A percentile compares a stretch with the other conserved stretches of the same genome.
Conservation (phyloP, 148 eudicot species). For the Chenopodium album region DNA sequence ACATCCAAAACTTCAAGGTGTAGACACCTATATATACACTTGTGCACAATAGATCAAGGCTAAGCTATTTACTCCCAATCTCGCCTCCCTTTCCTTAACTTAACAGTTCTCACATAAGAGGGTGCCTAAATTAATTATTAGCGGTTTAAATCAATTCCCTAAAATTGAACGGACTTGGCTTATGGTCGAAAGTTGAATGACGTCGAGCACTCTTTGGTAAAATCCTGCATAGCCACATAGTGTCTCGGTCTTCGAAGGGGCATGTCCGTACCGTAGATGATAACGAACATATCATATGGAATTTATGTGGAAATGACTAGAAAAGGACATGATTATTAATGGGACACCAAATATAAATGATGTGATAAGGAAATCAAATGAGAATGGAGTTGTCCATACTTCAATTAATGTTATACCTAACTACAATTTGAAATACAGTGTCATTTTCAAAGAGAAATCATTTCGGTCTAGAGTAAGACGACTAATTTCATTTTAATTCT, state of each 20-base stretch:
- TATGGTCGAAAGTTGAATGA: too few species aligned
- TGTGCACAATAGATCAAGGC: too few species aligned
- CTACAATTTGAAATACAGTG: background rate
- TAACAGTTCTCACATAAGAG: too few species aligned
- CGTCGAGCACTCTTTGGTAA: too few species aligned
- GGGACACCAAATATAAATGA: slow-evolving; percentile 19
- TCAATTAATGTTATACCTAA: slow-evolving; percentile 12
- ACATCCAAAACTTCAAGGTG: too few species aligned
- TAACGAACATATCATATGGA: background rate
- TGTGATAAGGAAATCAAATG: slow-evolving; percentile 6
- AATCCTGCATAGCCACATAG: background rate
- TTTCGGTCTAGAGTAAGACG: background rate
- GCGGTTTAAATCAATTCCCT: too few species aligned
- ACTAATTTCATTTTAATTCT: background rate
- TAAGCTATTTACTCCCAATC: too few species aligned
- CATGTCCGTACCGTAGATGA: background rate
- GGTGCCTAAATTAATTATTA: too few species aligned
- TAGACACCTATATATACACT: too few species aligned
- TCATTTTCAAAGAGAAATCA: slow-evolving; percentile 9
- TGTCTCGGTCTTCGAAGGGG: background rate
- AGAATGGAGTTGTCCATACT: slow-evolving; percentile 13
- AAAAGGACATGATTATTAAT: slow-evolving; percentile 7
- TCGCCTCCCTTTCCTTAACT: too few species aligned
- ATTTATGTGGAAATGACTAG: background rate
- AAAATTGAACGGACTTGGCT: too few species aligned